Conservation (phyloP, 2,329 filamentous ascomycete species). For the Trichoderma simmonsii region DNA sequence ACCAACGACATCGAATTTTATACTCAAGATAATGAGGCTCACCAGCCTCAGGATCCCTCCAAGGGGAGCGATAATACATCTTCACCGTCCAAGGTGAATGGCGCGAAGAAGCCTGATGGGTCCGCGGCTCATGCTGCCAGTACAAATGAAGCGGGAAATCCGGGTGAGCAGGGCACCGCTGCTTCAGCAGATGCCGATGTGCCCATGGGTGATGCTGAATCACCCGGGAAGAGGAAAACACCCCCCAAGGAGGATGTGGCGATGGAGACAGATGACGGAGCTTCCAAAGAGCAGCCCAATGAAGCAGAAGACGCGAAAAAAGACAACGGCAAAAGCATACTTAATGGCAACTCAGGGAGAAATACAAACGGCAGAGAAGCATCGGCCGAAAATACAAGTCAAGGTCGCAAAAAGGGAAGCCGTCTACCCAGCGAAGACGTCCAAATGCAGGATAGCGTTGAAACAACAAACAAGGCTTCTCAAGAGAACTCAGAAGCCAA, state of each 20-base stretch:
- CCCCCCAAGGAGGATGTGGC: conserved; percentile 19
- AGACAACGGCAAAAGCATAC: not conserved
- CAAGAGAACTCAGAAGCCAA: not conserved
- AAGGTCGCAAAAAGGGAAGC: conserved; percentile 6
- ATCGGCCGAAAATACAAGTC: not conserved
- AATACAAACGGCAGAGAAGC: not conserved
- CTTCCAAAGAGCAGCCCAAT: not conserved
- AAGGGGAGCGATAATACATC: conserved; percentile 21
- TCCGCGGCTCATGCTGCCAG: not conserved
- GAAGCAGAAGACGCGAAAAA: not conserved
- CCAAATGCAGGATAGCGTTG: conserved; percentile 5
- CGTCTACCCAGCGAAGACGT: conserved; percentile 26
- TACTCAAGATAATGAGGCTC: conserved; percentile 44
- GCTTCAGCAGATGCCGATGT: conserved; percentile 25
- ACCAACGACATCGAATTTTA: conserved; percentile 56
- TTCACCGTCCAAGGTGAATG: conserved; percentile 24
- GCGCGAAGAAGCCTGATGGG: conserved; percentile 19
- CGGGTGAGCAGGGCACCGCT: conserved; percentile 14
- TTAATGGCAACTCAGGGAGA: not conserved
- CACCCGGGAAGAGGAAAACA: conserved; percentile 24
- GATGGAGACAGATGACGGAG: conserved; percentile 15
- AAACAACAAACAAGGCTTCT: conserved; percentile 39
- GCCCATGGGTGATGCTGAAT: conserved; percentile 32
- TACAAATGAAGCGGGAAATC: conserved; percentile 18
- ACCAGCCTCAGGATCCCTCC: conserved; percentile 33